These are phyloP conservation scores for Corynascus novoguineensis DNA, from an alignment of 495 filamentous ascomycete species.

Conservation along the genomic window DNA sequence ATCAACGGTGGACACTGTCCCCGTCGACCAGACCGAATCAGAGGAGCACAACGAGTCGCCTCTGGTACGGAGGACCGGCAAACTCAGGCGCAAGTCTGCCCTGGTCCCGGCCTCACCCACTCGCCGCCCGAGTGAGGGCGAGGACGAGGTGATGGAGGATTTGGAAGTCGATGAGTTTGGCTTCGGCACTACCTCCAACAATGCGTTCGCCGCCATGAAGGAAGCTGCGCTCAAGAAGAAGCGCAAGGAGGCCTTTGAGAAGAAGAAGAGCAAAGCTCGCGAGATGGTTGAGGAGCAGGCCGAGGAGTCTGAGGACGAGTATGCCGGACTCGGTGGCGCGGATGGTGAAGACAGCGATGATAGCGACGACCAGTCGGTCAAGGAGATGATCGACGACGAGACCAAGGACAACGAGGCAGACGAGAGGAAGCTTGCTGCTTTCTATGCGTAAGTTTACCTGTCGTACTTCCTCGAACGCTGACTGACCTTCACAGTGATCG, in stretches of 20 bases:
- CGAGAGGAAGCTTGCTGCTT: slow-evolving; percentile 73
- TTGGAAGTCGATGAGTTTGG: slow-evolving; percentile 49
- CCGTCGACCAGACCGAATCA: slow-evolving; percentile 40
- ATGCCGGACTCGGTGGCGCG: slow-evolving; percentile 85
- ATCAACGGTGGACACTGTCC: slow-evolving; percentile 67
- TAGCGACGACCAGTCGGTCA: slow-evolving; percentile 55
- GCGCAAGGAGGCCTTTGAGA: slow-evolving; percentile 57
- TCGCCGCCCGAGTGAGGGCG: slow-evolving; percentile 37
- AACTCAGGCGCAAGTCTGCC: slow-evolving; percentile 47
- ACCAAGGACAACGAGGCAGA: slow-evolving; percentile 64
- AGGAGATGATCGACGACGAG: slow-evolving; percentile 84
- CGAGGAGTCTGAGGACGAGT: slow-evolving; percentile 97
- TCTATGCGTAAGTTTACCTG: slow-evolving; percentile 68
- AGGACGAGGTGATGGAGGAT: slow-evolving; percentile 48
- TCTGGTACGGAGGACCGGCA: slow-evolving; percentile 52
- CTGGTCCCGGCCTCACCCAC: slow-evolving; percentile 17
- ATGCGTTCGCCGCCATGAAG: slow-evolving; percentile 71
- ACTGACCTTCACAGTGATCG: slow-evolving; percentile 48
- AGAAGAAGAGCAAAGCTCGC: slow-evolving; percentile 80
- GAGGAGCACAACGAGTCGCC: slow-evolving; percentile 51
- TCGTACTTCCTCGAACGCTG: not conserved
- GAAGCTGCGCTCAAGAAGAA: slow-evolving; percentile 56
- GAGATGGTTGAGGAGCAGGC: slow-evolving; percentile 89
- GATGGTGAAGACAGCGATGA: slow-evolving; percentile 80
- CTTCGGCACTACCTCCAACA: slow-evolving; percentile 22